Percentiles rank a stretch among this genome's conserved stretches.
phyloP scores from a whole-genome alignment of 2,329 filamentous ascomycete genomes.

The Emericellopsis cladophorae region DNA sequence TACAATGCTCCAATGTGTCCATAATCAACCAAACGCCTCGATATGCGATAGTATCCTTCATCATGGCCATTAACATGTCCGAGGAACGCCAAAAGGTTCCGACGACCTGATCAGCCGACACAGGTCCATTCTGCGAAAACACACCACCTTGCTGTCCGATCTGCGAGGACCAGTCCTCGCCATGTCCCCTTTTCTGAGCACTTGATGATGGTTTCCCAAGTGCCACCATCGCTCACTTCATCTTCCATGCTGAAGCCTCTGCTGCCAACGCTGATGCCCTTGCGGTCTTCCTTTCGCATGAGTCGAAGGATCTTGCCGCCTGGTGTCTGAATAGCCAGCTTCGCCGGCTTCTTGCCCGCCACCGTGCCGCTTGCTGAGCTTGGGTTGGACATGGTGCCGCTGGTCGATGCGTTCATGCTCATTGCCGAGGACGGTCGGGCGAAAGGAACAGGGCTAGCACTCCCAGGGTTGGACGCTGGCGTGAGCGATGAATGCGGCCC shows the following conservation, averaged over 20 bases:
- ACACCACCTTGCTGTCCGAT: constrained; percentile 76
- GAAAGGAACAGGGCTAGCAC: constrained; percentile 47
- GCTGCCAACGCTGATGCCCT: constrained; percentile 33
- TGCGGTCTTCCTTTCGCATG: constrained; percentile 66
- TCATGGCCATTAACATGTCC: background rate
- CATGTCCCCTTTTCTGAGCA: constrained; percentile 72
- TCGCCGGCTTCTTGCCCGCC: constrained; percentile 71
- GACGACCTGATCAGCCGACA: constrained; percentile 8
- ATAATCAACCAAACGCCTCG: background rate
- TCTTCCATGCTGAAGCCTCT: constrained; percentile 33
- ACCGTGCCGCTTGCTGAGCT: constrained; percentile 39
- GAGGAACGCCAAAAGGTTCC: background rate
- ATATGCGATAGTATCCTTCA: background rate
- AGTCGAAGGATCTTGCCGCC: constrained; percentile 87
- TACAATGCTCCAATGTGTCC: background rate
- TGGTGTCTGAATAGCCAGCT: constrained; percentile 87
- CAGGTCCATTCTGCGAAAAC: constrained; percentile 85
- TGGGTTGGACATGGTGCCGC: constrained; percentile 42
- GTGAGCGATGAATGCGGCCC: constrained; percentile 23
- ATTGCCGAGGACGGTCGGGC: constrained; percentile 47
- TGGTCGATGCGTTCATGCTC: constrained; percentile 46
- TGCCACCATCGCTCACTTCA: constrained; percentile 54
- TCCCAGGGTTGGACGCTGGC: constrained; percentile 32
- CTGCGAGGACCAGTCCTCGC: constrained; percentile 71
- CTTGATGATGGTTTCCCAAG: constrained; percentile 87